phyloP scores from a whole-genome alignment of 73 alveolate genomes.

The Paramecium sexaurelia region DNA sequence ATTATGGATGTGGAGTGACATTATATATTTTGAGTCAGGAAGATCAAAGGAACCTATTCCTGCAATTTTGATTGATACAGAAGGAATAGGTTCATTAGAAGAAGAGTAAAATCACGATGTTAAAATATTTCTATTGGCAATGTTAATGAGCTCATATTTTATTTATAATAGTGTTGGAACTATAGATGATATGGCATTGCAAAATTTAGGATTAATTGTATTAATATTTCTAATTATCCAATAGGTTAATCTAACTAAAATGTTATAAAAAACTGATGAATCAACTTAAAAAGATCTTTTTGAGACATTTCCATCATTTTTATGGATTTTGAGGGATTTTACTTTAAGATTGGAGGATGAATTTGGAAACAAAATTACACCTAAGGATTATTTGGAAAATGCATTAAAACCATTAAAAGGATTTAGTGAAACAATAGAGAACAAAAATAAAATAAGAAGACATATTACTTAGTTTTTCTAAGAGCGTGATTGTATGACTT shows the following conservation, averaged over 20 bases:
- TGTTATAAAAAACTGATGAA: conserved; percentile 80
- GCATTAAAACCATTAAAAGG: conserved; percentile 85
- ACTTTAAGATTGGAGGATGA: conserved; percentile 82
- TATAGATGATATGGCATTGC: conserved; percentile 88
- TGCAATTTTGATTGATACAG: conserved; percentile 87
- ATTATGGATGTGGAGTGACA: conserved; percentile 80
- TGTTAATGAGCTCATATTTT: conserved; percentile 81
- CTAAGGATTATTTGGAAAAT: conserved; percentile 92
- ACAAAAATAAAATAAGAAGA: conserved; percentile 90
- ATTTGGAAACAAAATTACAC: conserved; percentile 82
- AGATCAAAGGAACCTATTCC: conserved; percentile 37
- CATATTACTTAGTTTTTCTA: conserved; percentile 90
- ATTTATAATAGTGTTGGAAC: conserved; percentile 91
- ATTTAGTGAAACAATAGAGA: conserved; percentile 83
- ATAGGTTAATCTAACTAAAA: conserved; percentile 87
- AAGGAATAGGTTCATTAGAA: conserved; percentile 94
- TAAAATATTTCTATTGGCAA: conserved; percentile 83
- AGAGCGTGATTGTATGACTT: conserved; percentile 94
- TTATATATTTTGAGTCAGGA: conserved; percentile 26
- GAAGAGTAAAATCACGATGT: conserved; percentile 93
- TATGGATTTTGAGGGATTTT: conserved; percentile 86
- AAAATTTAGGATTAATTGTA: conserved; percentile 83
- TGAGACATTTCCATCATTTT: conserved; percentile 45
- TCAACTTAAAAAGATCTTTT: conserved; percentile 71
- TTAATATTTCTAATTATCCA: background rate